Evolutionary conservation across 345 rosid species (phyloP).

Genomic region (Pseudoturritis turrita): DNA sequence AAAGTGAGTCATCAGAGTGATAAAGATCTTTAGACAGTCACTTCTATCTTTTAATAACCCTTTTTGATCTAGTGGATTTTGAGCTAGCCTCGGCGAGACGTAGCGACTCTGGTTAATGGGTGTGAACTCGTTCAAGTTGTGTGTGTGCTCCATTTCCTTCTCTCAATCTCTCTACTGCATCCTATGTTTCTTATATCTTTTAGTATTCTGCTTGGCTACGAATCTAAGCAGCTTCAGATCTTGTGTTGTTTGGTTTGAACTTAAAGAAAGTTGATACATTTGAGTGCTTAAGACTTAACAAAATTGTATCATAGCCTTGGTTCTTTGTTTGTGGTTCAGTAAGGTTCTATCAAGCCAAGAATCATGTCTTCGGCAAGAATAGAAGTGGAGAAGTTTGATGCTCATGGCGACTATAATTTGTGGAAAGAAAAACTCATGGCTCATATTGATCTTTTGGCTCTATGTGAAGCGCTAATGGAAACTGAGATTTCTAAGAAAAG

Average conservation of each 20-base stretch:
- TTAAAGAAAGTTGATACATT: too few species aligned
- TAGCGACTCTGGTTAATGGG: background rate
- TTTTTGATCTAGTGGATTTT: background rate
- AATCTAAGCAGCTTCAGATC: too few species aligned
- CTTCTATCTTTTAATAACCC: background rate
- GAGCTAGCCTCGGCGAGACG: background rate
- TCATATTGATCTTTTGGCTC: background rate
- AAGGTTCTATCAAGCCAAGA: background rate
- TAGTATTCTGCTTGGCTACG: too few species aligned
- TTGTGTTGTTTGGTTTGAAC: too few species aligned
- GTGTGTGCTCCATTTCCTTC: background rate
- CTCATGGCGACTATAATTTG: background rate
- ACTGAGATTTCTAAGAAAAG: fast-evolving
- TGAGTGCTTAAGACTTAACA: too few species aligned
- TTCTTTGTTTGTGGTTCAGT: background rate
- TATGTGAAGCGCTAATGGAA: background rate
- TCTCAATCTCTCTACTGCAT: too few species aligned
- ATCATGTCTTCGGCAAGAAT: background rate
- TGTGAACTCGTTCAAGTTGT: background rate
- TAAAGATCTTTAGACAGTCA: background rate
- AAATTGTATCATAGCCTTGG: background rate
- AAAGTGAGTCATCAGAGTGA: too few species aligned
- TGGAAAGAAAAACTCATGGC: background rate
- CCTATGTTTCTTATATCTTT: too few species aligned
- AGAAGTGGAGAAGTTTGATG: background rate